Base-by-base conservation (phyloP, 148 eudicot genomes). In the Rhododendron ovatum region DNA sequence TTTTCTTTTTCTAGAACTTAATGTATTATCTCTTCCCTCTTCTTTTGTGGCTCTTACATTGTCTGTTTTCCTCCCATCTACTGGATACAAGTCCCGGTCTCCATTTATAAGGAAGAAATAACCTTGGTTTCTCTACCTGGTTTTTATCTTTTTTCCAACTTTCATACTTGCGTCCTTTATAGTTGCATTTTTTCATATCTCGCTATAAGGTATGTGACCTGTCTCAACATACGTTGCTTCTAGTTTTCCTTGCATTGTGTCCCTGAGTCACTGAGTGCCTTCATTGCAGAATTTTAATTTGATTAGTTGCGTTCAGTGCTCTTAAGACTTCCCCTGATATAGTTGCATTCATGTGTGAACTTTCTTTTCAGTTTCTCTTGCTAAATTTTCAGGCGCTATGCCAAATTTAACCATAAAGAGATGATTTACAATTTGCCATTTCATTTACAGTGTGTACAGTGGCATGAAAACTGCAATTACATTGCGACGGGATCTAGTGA, bases 401-500 rank as follows among this genome's bases (percentile, higher is more conserved):
- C 15, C 71, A 22, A 81, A 55, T 82, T 57, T 85, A 53, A n/a
- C 76, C n/a, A 14, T 24, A 73, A 77, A n/a, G 18, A 51, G 39
- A 55, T 75, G 67, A 33, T 74, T 39, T 39, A 63, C 15, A 37
- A 74, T 50, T 13, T 35, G 61, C 59, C 61, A 28, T 84, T 89
- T 57, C 73, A 8, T 82, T 77, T 82, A 80, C 61, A 96, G 99
- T 98, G 99, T 90, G 98, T 98, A 77, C 93, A 93, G 83, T 98
- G 99, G 99, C 99, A 98, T 92, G 91, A 88, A 83, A 98, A 98
- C 89, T 98, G 99, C 92, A 98, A 98, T 83, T 98, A 98, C 89
- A 89, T 98, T 83, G 99, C 98, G 18, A 98, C 99, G n/a, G 99
- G 99, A 91, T 98, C 99, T 50, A 98, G 99, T 84, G 99, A 98